Percentiles rank a stretch among this genome's conserved stretches.
Conservation (phyloP, 176 grass and related monocot species). For the Urochloa ruziziensis region DNA sequence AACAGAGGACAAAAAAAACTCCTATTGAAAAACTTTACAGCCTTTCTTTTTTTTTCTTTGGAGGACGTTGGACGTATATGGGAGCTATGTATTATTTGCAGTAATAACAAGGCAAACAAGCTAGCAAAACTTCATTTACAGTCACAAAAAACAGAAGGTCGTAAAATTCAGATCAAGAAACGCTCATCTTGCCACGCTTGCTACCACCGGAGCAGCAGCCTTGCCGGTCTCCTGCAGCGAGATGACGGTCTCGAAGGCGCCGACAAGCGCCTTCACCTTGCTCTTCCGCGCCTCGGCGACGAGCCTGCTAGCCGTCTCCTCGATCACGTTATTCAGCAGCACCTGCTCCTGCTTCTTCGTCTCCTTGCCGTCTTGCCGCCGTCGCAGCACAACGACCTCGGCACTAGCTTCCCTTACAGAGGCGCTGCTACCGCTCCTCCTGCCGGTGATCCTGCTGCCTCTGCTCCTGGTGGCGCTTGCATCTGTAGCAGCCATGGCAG, state of each 20-base stretch:
- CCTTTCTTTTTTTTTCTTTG: background rate
- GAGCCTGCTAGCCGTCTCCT: constrained; percentile 65
- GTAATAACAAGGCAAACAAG: background rate
- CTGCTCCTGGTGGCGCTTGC: constrained; percentile 2
- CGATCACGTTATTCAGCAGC: constrained; percentile 65
- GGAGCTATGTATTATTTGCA: background rate
- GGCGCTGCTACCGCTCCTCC: background rate
- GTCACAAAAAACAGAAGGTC: background rate
- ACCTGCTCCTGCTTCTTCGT: constrained; percentile 41
- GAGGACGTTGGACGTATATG: background rate
- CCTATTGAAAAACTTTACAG: background rate
- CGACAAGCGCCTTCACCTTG: constrained; percentile 84
- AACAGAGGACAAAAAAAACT: background rate
- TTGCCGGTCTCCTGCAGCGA: constrained; percentile 61
- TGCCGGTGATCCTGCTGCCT: background rate
- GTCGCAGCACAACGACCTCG: constrained; percentile 47
- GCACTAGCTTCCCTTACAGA: background rate
- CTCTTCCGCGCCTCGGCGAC: constrained; percentile 50
- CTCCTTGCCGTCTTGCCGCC: constrained; percentile 13
- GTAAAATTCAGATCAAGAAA: constrained; percentile 12
- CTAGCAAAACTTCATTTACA: background rate
- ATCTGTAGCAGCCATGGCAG: constrained; percentile 3
- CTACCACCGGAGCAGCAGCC: background rate
- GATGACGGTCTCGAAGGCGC: constrained; percentile 74
- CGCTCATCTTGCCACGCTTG: constrained; percentile 3